phyloP scores from a whole-genome alignment of 1,284 basidiomycete genomes.

The Ganoderma multipileum region DNA sequence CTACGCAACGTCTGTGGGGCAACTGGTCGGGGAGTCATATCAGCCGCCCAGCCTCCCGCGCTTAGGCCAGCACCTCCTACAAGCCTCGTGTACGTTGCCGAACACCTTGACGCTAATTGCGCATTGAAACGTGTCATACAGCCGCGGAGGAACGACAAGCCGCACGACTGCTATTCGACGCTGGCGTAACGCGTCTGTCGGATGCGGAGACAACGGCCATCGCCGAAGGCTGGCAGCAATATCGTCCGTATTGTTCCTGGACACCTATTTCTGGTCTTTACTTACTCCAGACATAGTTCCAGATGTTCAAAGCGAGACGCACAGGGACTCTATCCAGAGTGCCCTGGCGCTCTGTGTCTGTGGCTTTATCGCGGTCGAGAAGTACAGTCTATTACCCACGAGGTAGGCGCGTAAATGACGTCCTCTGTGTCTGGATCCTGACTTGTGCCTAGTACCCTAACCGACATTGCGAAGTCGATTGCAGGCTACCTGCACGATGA shows the following conservation, averaged over 20 bases:
- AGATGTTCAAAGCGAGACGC: slow-evolving; percentile 60
- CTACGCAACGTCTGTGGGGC: slow-evolving; percentile 74
- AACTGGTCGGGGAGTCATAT: slow-evolving; percentile 63
- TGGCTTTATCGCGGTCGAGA: slow-evolving; percentile 84
- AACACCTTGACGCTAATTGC: not conserved
- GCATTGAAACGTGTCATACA: slow-evolving; percentile 34
- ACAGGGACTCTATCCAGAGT: slow-evolving; percentile 59
- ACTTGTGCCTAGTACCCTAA: slow-evolving; percentile 66
- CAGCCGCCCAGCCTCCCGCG: slow-evolving; percentile 74
- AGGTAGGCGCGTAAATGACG: slow-evolving; percentile 51
- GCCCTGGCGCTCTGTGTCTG: slow-evolving; percentile 82
- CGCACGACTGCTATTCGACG: slow-evolving; percentile 78
- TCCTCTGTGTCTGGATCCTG: not conserved
- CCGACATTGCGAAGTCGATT: slow-evolving; percentile 86
- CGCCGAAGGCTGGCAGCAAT: slow-evolving; percentile 73
- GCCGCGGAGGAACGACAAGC: slow-evolving; percentile 76
- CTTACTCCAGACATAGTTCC: slow-evolving; percentile 62
- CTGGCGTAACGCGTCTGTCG: slow-evolving; percentile 68
- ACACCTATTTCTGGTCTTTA: not conserved
- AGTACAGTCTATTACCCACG: slow-evolving; percentile 79
- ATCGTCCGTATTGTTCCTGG: slow-evolving; percentile 52
- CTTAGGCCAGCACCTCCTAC: slow-evolving; percentile 79
- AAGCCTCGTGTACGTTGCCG: slow-evolving; percentile 65
- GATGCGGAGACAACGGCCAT: slow-evolving; percentile 70
- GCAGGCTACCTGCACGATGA: slow-evolving; percentile 79